Base-by-base conservation (phyloP, 345 rosid genomes). In the Murraya koenigii region DNA sequence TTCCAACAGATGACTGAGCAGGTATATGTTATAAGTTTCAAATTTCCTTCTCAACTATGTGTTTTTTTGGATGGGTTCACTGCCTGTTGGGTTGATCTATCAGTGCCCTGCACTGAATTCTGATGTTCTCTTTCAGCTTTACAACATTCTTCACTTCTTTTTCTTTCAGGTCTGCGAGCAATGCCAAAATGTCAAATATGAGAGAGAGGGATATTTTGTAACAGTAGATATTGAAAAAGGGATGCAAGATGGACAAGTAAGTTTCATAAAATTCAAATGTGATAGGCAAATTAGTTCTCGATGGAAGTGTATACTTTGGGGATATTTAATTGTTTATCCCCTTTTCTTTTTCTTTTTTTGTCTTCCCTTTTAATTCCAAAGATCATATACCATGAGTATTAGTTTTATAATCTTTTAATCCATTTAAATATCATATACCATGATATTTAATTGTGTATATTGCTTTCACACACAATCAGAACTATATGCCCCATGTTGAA, bases 141-240 rank as follows among this genome's bases (percentile, higher is more conserved):
- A 66, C 47, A 41, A 66, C 36, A 63, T 59, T 68, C 58, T 72
- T 61, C 41, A 19, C 77, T 39, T 9, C 22, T 52, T 60, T 79
- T 78, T 75, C 73, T 69, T 70, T 52, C 92, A 97, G 99, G 97
- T 97, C 76, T 97, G 99, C 33, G 99, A 97, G 77, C 86, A 94
- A 82, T 97, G 99, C 90, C 98, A 93, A 83, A 97, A 97, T 87
- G 86, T 97, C 68, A 97, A 94, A 80, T 90, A 76, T 80, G 98
- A 80, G 80, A 83, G 97, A 3, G 98, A 97, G 69, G 99, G 99
- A 71, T 90, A 93, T 79, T 86, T 86, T 66, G 76, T 97, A 81
- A 93, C 98, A n/a, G 97, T 97, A 80, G 99, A 97, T 87, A 93
- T 97, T 20, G 99, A 97, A 89, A 97, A 93, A 86, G 99, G 99